phyloP scores from a whole-genome alignment of 495 filamentous ascomycete genomes.

The Terfezia claveryi region DNA sequence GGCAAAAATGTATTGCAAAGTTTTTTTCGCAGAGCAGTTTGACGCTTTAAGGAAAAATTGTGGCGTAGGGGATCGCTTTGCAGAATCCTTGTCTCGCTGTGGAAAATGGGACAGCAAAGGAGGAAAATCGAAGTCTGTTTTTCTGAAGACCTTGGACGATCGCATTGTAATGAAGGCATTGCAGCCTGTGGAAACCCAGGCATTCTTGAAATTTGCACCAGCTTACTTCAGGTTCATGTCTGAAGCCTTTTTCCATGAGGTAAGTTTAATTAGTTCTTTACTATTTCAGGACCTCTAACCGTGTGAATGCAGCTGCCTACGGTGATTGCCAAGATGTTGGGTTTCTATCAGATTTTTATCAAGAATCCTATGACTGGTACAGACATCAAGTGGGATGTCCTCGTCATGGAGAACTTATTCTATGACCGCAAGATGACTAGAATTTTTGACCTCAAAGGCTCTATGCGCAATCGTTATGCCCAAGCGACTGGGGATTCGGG shows the following conservation, averaged over 20 bases:
- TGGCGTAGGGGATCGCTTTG: conserved; percentile 76
- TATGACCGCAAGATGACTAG: conserved; percentile 78
- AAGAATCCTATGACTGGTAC: conserved; percentile 79
- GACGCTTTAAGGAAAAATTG: conserved; percentile 85
- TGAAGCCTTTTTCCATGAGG: conserved; percentile 80
- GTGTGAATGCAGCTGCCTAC: conserved; percentile 38
- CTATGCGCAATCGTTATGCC: conserved; percentile 93
- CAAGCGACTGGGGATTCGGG: conserved; percentile 85
- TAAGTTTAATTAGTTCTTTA: background rate
- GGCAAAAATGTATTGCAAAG: conserved; percentile 88
- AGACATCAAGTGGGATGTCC: conserved; percentile 83
- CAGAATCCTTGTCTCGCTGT: conserved; percentile 85
- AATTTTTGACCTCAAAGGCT: conserved; percentile 94
- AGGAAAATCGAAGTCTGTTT: conserved; percentile 95
- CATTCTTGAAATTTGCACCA: conserved; percentile 84
- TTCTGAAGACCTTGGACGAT: conserved; percentile 89
- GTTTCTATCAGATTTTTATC: conserved; percentile 92
- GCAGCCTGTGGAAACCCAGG: conserved; percentile 70
- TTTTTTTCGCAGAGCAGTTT: conserved; percentile 95
- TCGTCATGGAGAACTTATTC: conserved; percentile 98
- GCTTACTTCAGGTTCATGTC: conserved; percentile 96
- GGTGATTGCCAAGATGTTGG: conserved; percentile 97
- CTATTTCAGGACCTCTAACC: background rate
- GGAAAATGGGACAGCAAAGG: conserved; percentile 97
- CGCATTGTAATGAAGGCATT: conserved; percentile 76